Percentiles rank a stretch among this genome's conserved stretches.
Conservation (phyloP, 164 flowering plant species). For the Nelumbo lutea region DNA sequence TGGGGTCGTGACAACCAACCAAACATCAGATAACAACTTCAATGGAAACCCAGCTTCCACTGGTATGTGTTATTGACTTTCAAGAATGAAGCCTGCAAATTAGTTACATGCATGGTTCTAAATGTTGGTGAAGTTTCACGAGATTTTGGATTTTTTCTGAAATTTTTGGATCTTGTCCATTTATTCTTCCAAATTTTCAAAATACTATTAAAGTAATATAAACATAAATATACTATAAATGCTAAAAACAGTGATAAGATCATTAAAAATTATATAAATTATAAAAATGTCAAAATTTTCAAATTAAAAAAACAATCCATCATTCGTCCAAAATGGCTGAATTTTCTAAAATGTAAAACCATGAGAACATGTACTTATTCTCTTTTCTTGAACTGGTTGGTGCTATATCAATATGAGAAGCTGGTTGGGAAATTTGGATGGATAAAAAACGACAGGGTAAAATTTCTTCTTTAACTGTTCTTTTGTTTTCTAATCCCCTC, state of each 20-base stretch:
- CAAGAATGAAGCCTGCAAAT: background rate
- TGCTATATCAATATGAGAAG: background rate
- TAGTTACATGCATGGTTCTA: too few relatives aligned
- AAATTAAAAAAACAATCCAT: background rate
- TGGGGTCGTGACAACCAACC: conserved; percentile 44
- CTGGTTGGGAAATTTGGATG: conserved; percentile 1
- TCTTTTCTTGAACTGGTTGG: conserved; percentile 9
- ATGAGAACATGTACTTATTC: background rate
- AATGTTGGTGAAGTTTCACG: too few relatives aligned
- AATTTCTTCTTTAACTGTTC: conserved; percentile 18
- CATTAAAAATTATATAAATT: too few relatives aligned
- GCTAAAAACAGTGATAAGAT: too few relatives aligned
- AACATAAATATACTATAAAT: too few relatives aligned
- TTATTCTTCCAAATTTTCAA: too few relatives aligned
- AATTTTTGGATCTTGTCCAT: too few relatives aligned
- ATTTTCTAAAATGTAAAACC: background rate
- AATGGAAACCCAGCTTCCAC: conserved; percentile 16
- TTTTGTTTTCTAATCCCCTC: conserved; percentile 3
- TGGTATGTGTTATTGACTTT: conserved; percentile 14
- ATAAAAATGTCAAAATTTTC: too few relatives aligned
- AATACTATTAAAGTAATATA: too few relatives aligned
- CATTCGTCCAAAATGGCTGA: conserved; percentile 10
- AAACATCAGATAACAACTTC: conserved; percentile 19
- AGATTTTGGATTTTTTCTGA: too few relatives aligned
- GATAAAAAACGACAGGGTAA: conserved; percentile 12